Evolutionary conservation across 352 stramenopile species (phyloP), one percentile per base, ranked within the genome.

Genomic region (Globisporangium nagaii): DNA sequence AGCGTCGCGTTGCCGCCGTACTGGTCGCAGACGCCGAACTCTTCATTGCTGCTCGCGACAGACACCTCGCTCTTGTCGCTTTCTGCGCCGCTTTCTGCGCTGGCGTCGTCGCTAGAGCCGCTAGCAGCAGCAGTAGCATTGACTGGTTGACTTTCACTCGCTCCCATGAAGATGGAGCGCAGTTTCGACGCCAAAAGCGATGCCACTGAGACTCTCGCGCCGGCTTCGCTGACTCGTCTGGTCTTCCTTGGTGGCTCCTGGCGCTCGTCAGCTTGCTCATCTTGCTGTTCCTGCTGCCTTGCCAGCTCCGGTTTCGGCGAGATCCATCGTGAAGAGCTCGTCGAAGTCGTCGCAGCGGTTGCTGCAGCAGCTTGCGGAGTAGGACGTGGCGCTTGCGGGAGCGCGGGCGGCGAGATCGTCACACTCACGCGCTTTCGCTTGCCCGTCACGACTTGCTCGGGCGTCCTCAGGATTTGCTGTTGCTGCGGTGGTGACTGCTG

Each of bases 191-290:
- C 22, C 1, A 62, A 22, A 7, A 24, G 27, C 17, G 46, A 42
- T 9, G 31, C 10, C 28, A 62, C 45, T 1, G 52, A 50, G 10
- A 13, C 24, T 17, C 41, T 53, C 27, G 19, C 31, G 5, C 55
- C 55, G 7, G 37, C 31, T 41, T 46, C 46, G 20, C 46, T 56
- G 15, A 62, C 20, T 30, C 46, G 22, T 1, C 46, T 39, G 2
- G 55, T 56, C 46, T 62, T 62, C 17, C 36, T 45, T 13, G 55
- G 55, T 1, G 55, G 55, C 22, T 62, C 36, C 31, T 62, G 37
- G 9, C 34, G 37, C 19, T 51, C 55, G 3, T 42, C 42, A 11
- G 24, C 25, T 48, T 39, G 36, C 4, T 20, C 17, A 10, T 45
- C 25, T 45, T 44, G 48, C 6, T 46, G 52, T 11, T 52, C 34